A percentile compares a stretch with the other conserved stretches of the same genome.
These are phyloP conservation scores for Opeltia flavorubescens DNA, from an alignment of 495 filamentous ascomycete species.

Conservation along the genomic window DNA sequence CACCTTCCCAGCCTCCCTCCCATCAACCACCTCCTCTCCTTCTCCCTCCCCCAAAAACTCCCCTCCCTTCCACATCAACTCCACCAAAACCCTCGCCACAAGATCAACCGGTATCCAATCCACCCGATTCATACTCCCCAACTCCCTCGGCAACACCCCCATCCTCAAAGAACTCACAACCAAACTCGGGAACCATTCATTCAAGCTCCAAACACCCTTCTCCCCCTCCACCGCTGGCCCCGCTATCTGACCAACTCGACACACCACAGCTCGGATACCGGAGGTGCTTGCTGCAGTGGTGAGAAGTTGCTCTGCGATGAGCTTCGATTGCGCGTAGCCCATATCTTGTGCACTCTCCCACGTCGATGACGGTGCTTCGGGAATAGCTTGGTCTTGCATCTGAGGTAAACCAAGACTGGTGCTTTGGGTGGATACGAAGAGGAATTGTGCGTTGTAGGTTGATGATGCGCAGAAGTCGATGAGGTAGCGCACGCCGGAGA, in stretches of 20 bases:
- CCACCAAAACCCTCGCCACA: slow-evolving; percentile 22
- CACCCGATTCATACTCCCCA: slow-evolving; percentile 26
- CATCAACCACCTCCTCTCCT: background rate
- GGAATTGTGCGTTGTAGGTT: slow-evolving; percentile 25
- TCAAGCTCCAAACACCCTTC: slow-evolving; percentile 34
- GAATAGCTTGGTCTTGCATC: slow-evolving; percentile 17
- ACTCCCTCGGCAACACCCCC: slow-evolving; percentile 22
- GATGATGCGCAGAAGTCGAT: slow-evolving; percentile 34
- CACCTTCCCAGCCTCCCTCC: background rate
- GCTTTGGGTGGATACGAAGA: slow-evolving; percentile 43
- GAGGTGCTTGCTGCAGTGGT: slow-evolving; percentile 23
- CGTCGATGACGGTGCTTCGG: background rate
- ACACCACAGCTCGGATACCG: slow-evolving; percentile 29
- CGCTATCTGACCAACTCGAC: slow-evolving; percentile 43
- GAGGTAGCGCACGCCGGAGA: slow-evolving; percentile 32
- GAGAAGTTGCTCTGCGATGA: slow-evolving; percentile 32
- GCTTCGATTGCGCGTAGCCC: slow-evolving; percentile 32
- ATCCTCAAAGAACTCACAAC: slow-evolving; percentile 28
- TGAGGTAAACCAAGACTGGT: slow-evolving; percentile 22
- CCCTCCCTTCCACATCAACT: background rate
- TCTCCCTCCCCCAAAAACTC: background rate
- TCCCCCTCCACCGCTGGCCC: slow-evolving; percentile 29
- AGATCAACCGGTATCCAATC: slow-evolving; percentile 42
- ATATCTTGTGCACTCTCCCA: slow-evolving; percentile 4
- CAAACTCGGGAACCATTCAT: slow-evolving; percentile 43